phyloP scores from a whole-genome alignment of 768 basidiomycete genomes.

The Coprinopsis cinerea region DNA sequence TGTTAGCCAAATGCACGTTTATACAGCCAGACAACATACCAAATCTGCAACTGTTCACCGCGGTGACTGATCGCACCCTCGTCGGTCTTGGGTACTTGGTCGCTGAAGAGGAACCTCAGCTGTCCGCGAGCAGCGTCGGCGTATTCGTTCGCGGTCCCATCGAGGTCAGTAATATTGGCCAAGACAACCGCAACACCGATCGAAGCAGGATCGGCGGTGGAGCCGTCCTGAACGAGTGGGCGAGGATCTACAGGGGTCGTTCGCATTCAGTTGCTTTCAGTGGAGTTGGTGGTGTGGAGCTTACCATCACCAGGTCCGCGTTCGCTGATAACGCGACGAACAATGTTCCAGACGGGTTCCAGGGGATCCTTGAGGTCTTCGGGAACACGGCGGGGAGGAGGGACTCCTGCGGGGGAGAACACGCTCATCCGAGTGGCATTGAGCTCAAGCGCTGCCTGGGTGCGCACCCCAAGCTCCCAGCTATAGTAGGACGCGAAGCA shows the following conservation, averaged over 20 bases:
- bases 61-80: slow-evolving; percentile 86
- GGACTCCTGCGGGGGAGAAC: slow-evolving; percentile 28
- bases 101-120: slow-evolving; percentile 49
- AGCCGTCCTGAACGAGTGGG: slow-evolving; percentile 50
- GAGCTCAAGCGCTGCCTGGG: slow-evolving; percentile 43
- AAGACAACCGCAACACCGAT: slow-evolving; percentile 67
- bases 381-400: slow-evolving; percentile 31
- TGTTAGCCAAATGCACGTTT: background rate
- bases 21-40: slow-evolving; percentile 33
- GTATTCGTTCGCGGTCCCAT: slow-evolving; percentile 42
- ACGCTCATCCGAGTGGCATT: slow-evolving; percentile 42
- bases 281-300: slow-evolving; percentile 11
- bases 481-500: slow-evolving; percentile 20
- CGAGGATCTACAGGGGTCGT: slow-evolving; percentile 38
- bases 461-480: slow-evolving; percentile 53
- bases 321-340: slow-evolving; percentile 40
- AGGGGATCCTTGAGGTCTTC: slow-evolving; percentile 31
- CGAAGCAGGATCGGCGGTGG: slow-evolving; percentile 74
- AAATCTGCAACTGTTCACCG: slow-evolving; percentile 60
- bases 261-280: slow-evolving; percentile 27
- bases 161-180: slow-evolving; percentile 42
- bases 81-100: slow-evolving; percentile 49
- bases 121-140: slow-evolving; percentile 60
- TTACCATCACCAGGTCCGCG: slow-evolving; percentile 20
- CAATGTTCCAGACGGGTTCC: slow-evolving; percentile 52